Conservation (phyloP, 164 flowering plant species). For the Macadamia tetraphylla region DNA sequence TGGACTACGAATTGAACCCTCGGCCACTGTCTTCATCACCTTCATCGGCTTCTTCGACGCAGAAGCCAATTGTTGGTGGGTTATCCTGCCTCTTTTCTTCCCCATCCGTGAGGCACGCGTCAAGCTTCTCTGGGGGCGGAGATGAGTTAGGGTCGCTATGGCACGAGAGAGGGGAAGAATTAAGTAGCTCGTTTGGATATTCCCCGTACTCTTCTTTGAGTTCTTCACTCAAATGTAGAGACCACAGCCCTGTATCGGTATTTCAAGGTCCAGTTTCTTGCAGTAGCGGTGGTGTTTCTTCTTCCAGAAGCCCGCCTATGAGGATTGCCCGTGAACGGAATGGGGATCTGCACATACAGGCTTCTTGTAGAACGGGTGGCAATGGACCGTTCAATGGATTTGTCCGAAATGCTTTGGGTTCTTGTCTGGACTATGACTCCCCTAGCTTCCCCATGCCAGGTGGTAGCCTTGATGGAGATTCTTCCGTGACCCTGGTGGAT, state of each 20-base stretch:
- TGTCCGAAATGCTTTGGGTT: constrained; percentile 55
- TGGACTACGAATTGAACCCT: constrained; percentile 54
- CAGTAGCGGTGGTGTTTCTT: constrained; percentile 27
- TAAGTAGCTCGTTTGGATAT: constrained; percentile 54
- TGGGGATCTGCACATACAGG: constrained; percentile 23
- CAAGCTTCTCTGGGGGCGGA: constrained; percentile 33
- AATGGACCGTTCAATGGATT: constrained; percentile 64
- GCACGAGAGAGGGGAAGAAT: constrained; percentile 64
- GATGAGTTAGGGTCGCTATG: constrained; percentile 47
- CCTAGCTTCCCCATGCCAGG: constrained; percentile 29
- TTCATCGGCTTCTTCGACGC: constrained; percentile 35
- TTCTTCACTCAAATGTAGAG: constrained; percentile 50
- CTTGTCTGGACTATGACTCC: constrained; percentile 65
- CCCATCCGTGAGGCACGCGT: constrained; percentile 33
- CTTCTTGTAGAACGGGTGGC: constrained; percentile 27
- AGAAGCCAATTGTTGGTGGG: constrained; percentile 62
- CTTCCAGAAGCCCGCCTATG: constrained; percentile 48
- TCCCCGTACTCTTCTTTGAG: constrained; percentile 37
- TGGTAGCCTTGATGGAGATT: constrained; percentile 16
- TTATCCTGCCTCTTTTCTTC: constrained; percentile 67
- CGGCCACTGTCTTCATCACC: constrained; percentile 42
- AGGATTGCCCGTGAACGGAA: constrained; percentile 29
- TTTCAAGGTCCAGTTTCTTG: constrained; percentile 75
- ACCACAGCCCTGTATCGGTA: constrained; percentile 85
- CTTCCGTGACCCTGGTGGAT: constrained; percentile 31